Conservation (phyloP, 1,284 basidiomycete species). For the Boletus semigastroideus region DNA sequence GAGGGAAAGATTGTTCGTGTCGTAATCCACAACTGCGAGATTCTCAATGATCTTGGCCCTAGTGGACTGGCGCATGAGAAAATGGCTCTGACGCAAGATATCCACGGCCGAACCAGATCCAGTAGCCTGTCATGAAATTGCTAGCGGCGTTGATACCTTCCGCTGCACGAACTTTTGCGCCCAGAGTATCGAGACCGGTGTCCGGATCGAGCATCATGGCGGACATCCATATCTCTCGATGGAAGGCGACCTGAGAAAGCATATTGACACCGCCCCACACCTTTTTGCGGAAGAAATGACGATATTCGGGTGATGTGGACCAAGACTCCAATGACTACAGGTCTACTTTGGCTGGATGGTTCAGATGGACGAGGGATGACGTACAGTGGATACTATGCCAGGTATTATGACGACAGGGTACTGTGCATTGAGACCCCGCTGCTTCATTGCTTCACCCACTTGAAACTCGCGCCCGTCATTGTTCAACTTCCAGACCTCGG, state of each 20-base stretch:
- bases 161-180: constrained; percentile 88
- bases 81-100: not conserved
- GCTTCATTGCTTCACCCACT: constrained; percentile 72
- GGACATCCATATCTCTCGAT: constrained; percentile 85
- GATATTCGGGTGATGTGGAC: constrained; percentile 78
- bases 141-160: constrained; percentile 91
- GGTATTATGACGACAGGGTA: constrained; percentile 83
- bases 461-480: constrained; percentile 83
- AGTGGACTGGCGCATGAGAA: constrained; percentile 2
- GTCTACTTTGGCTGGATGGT: not conserved
- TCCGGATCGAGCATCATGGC: constrained; percentile 89
- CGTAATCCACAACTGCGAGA: constrained; percentile 87
- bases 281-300: constrained; percentile 80
- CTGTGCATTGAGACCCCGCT: constrained; percentile 66
- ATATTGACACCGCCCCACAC: constrained; percentile 87
- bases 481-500: constrained; percentile 79
- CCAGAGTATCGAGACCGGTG: constrained; percentile 89
- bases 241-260: constrained; percentile 85
- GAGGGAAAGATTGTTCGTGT: constrained; percentile 85
- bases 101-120: constrained; percentile 72
- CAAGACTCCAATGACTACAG: constrained; percentile 78
- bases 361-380: constrained; percentile 18
- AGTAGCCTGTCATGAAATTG: constrained; percentile 91
- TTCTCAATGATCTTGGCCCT: constrained; percentile 95
- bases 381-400: constrained; percentile 74